Evolutionary conservation across 352 stramenopile genomes (phyloP), one percentile per base, ranked within the genome.

Genomic region (Phytopythium cucurbitacearum): DNA sequence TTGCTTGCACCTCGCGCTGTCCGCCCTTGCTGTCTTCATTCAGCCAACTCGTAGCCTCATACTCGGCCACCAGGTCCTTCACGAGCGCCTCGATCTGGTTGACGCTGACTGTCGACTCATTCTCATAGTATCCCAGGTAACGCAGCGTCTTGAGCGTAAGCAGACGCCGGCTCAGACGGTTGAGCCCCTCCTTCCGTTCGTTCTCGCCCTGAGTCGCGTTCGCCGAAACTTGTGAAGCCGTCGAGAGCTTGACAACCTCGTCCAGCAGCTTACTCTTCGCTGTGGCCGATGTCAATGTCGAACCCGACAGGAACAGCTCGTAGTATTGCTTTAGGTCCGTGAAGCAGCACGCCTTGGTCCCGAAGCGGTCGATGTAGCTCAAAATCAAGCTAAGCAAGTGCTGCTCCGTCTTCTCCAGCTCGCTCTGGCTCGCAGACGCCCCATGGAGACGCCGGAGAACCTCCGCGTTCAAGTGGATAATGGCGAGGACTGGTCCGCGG

Each of bases 331-430:
- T 85, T 35, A 95, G 64, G 53, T 95, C 85, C 49, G 80, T 80
- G 60, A 95, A 93, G 56, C 85, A 95, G 73, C 82, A 93, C 45
- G 77, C 78, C 63, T 95, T 95, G 9, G 66, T 78, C 53, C 77
- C 77, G 64, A 93, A 92, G 7, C 64, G 69, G 28, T 87, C 65
- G 38, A 73, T 66, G 65, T 95, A 95, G 28, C 51, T 54, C 36
- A 79, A 32, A 11, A 94, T 77, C 13, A 60, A 48, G 16, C 74
- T 61, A 50, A 84, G 59, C 3, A 95, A 52, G 39, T 67, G 64
- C 3, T 38, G 38, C 45, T 93, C 82, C 13, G 70, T 55, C n/a
- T 65, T 38, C 28, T 48, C 33, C 7, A 82, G 45, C 21, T 56
- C 46, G 28, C 67, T 53, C 8, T 53, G 21, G 13, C 54, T 37